Evolutionary conservation across 139 green algal genomes (phyloP), one percentile per base, ranked within the genome.

Genomic region (Microglena sp.): DNA sequence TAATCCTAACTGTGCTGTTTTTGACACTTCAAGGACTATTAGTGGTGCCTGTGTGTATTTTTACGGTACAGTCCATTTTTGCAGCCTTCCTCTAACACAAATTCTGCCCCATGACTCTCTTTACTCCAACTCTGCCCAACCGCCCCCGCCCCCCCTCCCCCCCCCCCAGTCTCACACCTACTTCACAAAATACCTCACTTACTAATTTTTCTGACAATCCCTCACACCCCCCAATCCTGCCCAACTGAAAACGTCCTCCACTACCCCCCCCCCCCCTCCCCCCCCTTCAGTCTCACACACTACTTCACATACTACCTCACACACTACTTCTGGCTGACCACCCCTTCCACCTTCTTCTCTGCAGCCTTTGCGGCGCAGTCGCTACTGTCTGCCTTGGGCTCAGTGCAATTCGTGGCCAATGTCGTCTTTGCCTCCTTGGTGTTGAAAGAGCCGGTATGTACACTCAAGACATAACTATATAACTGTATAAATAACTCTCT

Each of bases 361-460:
- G 33, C 78, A 88, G 87, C 76, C 7, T 95, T 87, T 80, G 88
- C 88, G 22, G 87, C 88, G 3, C 88, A 95, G 63, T 93, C 85
- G 2, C 75, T 95, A 26, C 79, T 96, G 30, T 76, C 87, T 1
- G 87, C 87, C 2, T 77, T 96, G 22, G 89, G 89, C 2, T 83
- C 77, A 29, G 71, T 96, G 2, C 87, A 96, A 64, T 96, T 96
- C 67, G 73, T 96, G 0, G 85, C 82, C 30, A 95, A 96, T 71
- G 85, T 95, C 1, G 30, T 87, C 1, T 96, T 96, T 72, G 83
- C 86, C 0, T 80, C 62, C 3, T 74, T 86, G 3, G 82, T 96
- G 15, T 73, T 93, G 24, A 81, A 85, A 7, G 89, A 96, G 32
- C 68, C 95, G 63, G 63, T 87, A 45, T 15, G 73, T 0, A 71